A percentile compares a stretch with the other conserved stretches of the same genome.
These are phyloP conservation scores for Camellia sinensis DNA, from an alignment of 148 eudicot genomes.

Conservation along the genomic window DNA sequence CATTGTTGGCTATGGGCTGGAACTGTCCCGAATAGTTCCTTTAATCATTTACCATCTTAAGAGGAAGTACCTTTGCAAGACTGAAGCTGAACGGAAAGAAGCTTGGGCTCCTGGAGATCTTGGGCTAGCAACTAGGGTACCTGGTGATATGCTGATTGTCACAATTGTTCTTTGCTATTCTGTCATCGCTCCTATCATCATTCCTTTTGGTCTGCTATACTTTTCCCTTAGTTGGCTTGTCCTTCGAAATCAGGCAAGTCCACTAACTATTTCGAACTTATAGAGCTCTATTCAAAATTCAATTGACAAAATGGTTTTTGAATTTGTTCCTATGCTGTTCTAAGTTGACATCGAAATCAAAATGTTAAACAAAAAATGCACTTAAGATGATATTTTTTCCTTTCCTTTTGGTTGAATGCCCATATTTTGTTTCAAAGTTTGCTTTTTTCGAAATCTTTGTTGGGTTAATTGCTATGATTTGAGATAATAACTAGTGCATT, in stretches of 20 bases:
- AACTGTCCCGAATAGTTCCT: conserved; percentile 68
- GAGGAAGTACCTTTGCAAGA: conserved; percentile 71
- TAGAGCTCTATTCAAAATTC: neutral
- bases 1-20: conserved; percentile 83
- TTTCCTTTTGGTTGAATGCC: neutral
- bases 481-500: too few species aligned
- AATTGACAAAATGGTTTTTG: too few species aligned
- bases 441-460: too few species aligned
- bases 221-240: conserved; percentile 86
- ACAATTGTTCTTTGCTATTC: conserved; percentile 78
- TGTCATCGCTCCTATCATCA: conserved; percentile 77
- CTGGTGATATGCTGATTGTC: conserved; percentile 68
- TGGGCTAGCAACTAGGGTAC: conserved; percentile 66
- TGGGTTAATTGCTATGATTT: too few species aligned
- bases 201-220: conserved; percentile 78
- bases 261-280: neutral
- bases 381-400: too few species aligned
- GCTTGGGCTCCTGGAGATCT: conserved; percentile 91
- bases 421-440: too few species aligned
- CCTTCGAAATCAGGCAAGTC: conserved; percentile 74
- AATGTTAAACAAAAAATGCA: too few species aligned
- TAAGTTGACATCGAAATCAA: too few species aligned
- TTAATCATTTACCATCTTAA: conserved; percentile 75
- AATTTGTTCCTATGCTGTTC: too few species aligned
- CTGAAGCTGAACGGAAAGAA: conserved; percentile 70